phyloP scores from a whole-genome alignment of 176 grass and related monocot genomes.

The Avena sativa region DNA sequence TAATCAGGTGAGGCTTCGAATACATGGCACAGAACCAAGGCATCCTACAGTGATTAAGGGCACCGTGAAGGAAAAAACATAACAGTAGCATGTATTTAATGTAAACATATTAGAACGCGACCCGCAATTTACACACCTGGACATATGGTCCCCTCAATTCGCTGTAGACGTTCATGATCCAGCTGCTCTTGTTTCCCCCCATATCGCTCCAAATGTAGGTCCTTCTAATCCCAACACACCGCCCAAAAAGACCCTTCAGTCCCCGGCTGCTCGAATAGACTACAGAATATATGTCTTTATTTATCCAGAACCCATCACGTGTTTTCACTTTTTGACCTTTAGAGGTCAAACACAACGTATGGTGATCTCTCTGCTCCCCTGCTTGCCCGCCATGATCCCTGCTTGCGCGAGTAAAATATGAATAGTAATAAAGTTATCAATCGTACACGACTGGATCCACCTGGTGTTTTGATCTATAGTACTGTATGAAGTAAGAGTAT shows the following conservation, averaged over 20 bases:
- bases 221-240: not conserved
- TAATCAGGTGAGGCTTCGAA: not conserved
- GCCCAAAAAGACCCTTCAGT: too few species aligned
- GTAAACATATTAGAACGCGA: not conserved
- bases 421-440: not conserved
- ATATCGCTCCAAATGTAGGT: not conserved
- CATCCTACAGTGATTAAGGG: not conserved
- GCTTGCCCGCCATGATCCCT: not conserved
- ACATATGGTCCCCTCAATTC: rapidly evolving
- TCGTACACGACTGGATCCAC: not conserved
- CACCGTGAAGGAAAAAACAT: not conserved
- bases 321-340: not conserved
- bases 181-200: not conserved
- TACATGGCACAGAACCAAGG: not conserved
- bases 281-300: too few species aligned
- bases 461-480: not conserved
- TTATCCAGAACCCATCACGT: not conserved
- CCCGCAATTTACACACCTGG: not conserved
- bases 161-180: not conserved
- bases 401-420: not conserved
- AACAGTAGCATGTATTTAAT: not conserved
- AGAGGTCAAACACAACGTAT: not conserved
- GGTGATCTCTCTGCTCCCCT: not conserved
- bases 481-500: too few species aligned
- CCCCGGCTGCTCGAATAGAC: too few species aligned